Base-by-base conservation (phyloP, 2,329 filamentous ascomycete species). In the Aurifilum marmelostoma region DNA sequence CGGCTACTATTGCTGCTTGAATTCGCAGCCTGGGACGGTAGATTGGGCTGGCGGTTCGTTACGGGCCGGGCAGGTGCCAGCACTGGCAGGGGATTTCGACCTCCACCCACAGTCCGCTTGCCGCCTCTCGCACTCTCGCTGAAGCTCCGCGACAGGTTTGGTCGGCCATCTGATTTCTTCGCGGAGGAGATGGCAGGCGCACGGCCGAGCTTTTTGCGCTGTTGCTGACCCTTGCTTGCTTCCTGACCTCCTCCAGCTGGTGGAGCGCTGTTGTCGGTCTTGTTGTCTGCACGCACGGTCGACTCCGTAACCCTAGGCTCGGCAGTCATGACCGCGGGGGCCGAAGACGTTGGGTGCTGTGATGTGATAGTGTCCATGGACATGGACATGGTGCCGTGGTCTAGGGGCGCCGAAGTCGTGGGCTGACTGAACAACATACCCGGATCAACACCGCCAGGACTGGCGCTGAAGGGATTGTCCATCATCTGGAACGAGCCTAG, bases 361-460 rank as follows among this genome's bases (percentile, higher is more conserved):
- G 65, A 56, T n/a, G 67, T 56, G 21, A 64, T 50, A 7, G 43
- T 50, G 37, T 67, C 69, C 32, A 69, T 62, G 29, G 63, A 60
- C 61, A 71, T 67, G n/a, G 69, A 67, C 52, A 64, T 67, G 7
- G 37, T n/a, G 27, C 56, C 39, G 54, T 76, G 70, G 54, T 84
- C 81, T 78, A 86, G 81, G 66, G 77, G 75, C 3, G 84, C 83
- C 27, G 84, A 84, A 16, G 81, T 81, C 32, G 85, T 83, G 14
- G 83, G 67, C 52, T 71, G 81, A 71, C 84, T 85, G 74, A 88
- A 87, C 9, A 90, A 77, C 21, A 90, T 79, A 9, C 86, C 88
- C 1, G 88, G 88, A 72, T 90, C 82, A 7, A 90, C 87, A n/a
- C 81, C 84, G 37, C 77, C 79, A 7, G 83, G 79, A 61, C 78